Evolutionary conservation across 305 asterid genomes (phyloP), one percentile per base, ranked within the genome.

Genomic region (Rubia occidens): DNA sequence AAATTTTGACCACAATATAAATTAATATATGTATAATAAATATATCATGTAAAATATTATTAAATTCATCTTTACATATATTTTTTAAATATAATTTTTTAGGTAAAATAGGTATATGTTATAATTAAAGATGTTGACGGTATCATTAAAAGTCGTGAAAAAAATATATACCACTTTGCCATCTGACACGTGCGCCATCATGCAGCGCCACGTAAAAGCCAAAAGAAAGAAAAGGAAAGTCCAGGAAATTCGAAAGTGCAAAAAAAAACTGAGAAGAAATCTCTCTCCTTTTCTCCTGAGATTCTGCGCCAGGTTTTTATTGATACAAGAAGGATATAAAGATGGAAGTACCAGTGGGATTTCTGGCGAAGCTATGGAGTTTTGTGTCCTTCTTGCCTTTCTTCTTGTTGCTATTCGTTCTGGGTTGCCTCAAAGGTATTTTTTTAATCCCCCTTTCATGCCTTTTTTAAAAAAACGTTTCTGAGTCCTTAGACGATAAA

Each of bases 311-410:
- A 56, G 15, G 65, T 56, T 10, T 55, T 55, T 44, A 47, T 43
- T 37, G 49, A 17, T 37, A 62, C 8, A 61, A 51, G 58, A 21
- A 13, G 68, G 61, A 11, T 24, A 37, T 26, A 7, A 45, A 26
- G 10, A 87, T 91, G 98, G 87, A 89, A 81, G 92, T 91, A 8
- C 98, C 98, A 15, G 81, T 76, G 24, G 96, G 95, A 29, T 85
- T 89, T 78, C 59, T 75, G 11, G 90, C 90, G 2, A 91, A 74
- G 82, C 76, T 83, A 14, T 87, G 96, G 95, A 89, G 91, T 72
- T 87, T 92, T 32, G 29, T 85, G 75, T 89, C 88, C 59, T 92
- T 92, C 72, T 74, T 92, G 73, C 98, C 96, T 63, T 92, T 86
- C 85, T 92, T 92, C 78, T 39, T 82, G 80, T 83, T 81, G 80